Evolutionary conservation across 1,284 basidiomycete species (phyloP).

Genomic region (Cerioporus squamosus): DNA sequence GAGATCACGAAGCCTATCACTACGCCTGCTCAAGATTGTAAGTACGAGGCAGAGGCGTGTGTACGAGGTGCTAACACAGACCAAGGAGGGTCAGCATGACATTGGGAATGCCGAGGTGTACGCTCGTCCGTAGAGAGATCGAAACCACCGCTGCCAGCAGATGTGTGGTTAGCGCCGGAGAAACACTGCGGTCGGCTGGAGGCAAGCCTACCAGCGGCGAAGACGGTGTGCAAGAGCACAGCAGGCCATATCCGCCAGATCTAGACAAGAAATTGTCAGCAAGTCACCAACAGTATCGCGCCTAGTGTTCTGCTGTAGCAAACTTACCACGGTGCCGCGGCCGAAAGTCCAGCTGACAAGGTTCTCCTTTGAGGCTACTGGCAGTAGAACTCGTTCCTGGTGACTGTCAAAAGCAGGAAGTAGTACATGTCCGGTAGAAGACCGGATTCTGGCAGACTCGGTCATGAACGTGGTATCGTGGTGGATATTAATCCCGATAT

Average conservation of each 20-base stretch:
- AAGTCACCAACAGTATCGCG: no score
- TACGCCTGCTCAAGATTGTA: constrained; percentile 47
- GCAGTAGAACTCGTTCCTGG: constrained; percentile 4
- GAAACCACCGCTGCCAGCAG: constrained; percentile 45
- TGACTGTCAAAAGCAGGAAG: constrained; percentile 15
- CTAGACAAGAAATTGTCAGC: constrained; percentile 33
- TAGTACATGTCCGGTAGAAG: constrained; percentile 18
- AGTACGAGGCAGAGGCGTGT: background rate
- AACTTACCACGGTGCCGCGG: constrained; percentile 58
- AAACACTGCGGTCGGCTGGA: background rate
- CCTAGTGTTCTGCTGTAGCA: constrained; percentile 17
- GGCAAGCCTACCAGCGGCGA: constrained; percentile 49
- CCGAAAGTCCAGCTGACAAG: constrained; percentile 62
- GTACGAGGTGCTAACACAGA: constrained; percentile 27
- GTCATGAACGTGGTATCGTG: background rate
- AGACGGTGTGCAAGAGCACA: constrained; percentile 60
- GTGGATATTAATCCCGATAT: no score
- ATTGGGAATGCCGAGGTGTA: constrained; percentile 52
- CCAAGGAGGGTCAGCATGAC: constrained; percentile 68
- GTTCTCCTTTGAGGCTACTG: constrained; percentile 6
- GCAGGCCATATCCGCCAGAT: constrained; percentile 73
- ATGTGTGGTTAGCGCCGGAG: background rate
- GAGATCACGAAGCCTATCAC: constrained; percentile 75
- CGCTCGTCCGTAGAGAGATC: constrained; percentile 44
- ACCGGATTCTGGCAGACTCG: background rate